Evolutionary conservation across 2,329 filamentous ascomycete species (phyloP).

Genomic region (Calycina marina): DNA sequence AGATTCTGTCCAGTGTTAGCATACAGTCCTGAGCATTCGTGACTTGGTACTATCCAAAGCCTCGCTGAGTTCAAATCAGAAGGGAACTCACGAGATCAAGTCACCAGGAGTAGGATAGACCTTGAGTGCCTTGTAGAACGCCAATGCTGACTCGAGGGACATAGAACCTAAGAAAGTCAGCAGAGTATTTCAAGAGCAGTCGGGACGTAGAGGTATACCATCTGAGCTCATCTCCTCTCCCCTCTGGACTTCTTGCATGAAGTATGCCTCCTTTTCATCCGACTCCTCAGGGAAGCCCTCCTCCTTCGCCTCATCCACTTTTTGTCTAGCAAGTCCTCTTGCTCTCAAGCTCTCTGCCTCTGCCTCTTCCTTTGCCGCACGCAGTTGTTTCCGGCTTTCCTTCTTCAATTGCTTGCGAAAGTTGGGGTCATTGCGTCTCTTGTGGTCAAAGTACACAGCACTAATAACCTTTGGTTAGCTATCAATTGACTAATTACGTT

Average conservation of each 20-base stretch:
- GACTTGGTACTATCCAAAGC: too few species aligned
- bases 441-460: slow-evolving; percentile 53
- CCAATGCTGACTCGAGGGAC: slow-evolving; percentile 76
- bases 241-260: slow-evolving; percentile 85
- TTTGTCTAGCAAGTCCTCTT: slow-evolving; percentile 58
- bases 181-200: too few species aligned
- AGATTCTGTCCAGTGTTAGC: slow-evolving; percentile 44
- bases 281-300: slow-evolving; percentile 84
- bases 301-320: slow-evolving; percentile 69
- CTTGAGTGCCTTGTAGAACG: slow-evolving; percentile 97
- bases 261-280: slow-evolving; percentile 90
- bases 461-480: too few species aligned
- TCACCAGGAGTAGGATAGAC: slow-evolving; percentile 91
- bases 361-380: slow-evolving; percentile 58
- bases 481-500: too few species aligned
- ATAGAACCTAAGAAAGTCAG: too few species aligned
- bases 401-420: slow-evolving; percentile 57
- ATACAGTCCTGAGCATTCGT: too few species aligned
- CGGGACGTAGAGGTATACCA: too few species aligned
- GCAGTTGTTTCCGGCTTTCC: slow-evolving; percentile 59
- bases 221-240: slow-evolving; percentile 75
- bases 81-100: slow-evolving; percentile 59
- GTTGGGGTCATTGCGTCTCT: slow-evolving; percentile 43
- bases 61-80: too few species aligned
- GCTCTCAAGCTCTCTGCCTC: slow-evolving; percentile 50